Conservation (phyloP, 2,329 filamentous ascomycete species). For the Chaetomiaceae sp. region DNA sequence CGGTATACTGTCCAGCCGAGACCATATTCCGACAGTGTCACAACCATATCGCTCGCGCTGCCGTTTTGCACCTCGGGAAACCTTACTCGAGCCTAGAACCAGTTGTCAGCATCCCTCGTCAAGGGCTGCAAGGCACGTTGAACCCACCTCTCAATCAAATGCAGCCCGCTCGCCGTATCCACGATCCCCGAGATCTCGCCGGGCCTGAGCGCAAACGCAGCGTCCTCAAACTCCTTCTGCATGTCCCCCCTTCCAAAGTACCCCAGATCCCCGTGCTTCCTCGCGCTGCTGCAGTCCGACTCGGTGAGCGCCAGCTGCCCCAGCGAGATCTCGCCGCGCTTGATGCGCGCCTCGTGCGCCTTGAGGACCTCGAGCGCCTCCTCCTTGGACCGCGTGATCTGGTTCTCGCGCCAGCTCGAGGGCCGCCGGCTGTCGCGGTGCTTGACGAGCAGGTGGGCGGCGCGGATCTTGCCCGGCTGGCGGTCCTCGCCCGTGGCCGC, state of each 20-base stretch:
- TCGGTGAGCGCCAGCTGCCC: slow-evolving; percentile 83
- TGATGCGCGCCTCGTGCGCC: slow-evolving; percentile 71
- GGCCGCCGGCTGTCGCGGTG: slow-evolving; percentile 83
- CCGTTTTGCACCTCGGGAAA: background rate
- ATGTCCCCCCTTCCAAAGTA: slow-evolving; percentile 94
- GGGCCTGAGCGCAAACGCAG: slow-evolving; percentile 81
- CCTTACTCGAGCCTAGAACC: slow-evolving; percentile 7
- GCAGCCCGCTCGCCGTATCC: slow-evolving; percentile 88
- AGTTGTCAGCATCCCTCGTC: background rate
- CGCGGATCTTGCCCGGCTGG: slow-evolving; percentile 75
- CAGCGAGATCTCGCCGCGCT: slow-evolving; percentile 61
- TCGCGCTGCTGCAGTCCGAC: slow-evolving; percentile 91
- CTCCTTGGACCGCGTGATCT: slow-evolving; percentile 84
- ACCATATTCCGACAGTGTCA: background rate
- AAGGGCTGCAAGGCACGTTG: background rate
- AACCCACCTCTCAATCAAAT: slow-evolving; percentile 86
- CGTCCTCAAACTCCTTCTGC: slow-evolving; percentile 98
- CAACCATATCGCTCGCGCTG: background rate
- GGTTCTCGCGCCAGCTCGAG: slow-evolving; percentile 85
- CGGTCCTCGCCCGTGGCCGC: slow-evolving; percentile 35
- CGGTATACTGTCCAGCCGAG: too few relatives aligned
- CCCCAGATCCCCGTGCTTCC: slow-evolving; percentile 90
- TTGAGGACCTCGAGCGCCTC: slow-evolving; percentile 77
- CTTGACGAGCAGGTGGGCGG: slow-evolving; percentile 90
- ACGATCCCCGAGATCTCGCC: slow-evolving; percentile 84